Evolutionary conservation across 352 stramenopile genomes (phyloP).

Genomic region (Phytopythium ostracodes): DNA sequence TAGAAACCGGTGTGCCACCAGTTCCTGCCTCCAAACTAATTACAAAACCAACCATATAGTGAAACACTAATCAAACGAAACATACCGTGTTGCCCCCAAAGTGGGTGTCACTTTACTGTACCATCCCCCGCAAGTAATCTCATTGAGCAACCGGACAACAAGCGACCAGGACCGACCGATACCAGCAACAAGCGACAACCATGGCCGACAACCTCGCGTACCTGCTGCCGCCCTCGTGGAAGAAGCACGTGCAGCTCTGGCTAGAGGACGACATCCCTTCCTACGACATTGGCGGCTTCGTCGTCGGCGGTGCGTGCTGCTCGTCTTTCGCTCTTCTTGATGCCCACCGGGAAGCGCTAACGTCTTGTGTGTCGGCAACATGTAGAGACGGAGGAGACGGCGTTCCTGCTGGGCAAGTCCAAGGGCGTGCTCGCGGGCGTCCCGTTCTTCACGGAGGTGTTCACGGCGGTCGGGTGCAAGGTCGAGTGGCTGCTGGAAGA

Average conservation of each 20-base stretch:
- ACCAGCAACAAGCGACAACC: neutral
- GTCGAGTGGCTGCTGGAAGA: slow-evolving; percentile 90
- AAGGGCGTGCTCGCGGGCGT: slow-evolving; percentile 92
- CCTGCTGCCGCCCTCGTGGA: slow-evolving; percentile 74
- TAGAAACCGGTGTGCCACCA: neutral
- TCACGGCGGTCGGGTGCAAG: slow-evolving; percentile 86
- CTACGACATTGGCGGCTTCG: slow-evolving; percentile 97
- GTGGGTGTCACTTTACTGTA: too few species aligned
- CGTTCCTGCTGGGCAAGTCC: slow-evolving; percentile 91
- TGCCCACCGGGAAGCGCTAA: neutral
- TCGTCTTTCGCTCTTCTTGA: too few species aligned
- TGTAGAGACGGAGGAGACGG: slow-evolving; percentile 73
- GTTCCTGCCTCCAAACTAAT: neutral
- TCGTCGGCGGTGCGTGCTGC: slow-evolving; percentile 89
- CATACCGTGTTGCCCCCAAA: neutral
- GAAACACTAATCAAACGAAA: neutral
- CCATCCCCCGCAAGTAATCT: neutral
- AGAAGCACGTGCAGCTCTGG: slow-evolving; percentile 91
- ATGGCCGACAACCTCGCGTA: slow-evolving; percentile 44
- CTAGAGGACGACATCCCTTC: slow-evolving; percentile 95
- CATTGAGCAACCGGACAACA: neutral
- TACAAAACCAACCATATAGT: neutral
- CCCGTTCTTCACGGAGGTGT: slow-evolving; percentile 96
- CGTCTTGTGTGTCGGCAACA: slow-evolving; percentile 8
- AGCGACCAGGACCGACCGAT: neutral